Percentiles rank a stretch among this genome's conserved stretches.
These are phyloP conservation scores for Tuber magnatum DNA, from an alignment of 495 filamentous ascomycete species.

Conservation along the genomic window DNA sequence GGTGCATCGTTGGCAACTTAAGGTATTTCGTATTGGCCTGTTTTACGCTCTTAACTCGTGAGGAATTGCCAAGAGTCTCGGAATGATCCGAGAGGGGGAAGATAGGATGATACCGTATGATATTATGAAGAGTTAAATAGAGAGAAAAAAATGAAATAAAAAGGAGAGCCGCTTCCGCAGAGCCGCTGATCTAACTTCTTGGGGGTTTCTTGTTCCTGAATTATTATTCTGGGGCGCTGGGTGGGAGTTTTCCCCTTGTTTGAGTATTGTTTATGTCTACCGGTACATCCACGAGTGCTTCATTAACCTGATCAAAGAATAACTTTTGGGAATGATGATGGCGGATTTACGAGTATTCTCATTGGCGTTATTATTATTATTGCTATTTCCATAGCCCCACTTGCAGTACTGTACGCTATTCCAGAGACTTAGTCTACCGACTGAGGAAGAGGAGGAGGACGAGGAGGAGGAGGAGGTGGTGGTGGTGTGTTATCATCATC, in stretches of 20 bases:
- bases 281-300: not conserved
- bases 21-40: conserved; percentile 25
- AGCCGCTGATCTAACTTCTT: conserved; percentile 15
- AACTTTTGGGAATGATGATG: not conserved
- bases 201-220: not conserved
- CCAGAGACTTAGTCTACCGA: not conserved
- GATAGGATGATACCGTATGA: not conserved
- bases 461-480: not conserved
- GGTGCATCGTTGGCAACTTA: conserved; percentile 16
- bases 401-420: not conserved
- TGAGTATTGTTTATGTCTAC: not conserved
- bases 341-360: not conserved
- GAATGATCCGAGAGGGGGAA: conserved; percentile 19
- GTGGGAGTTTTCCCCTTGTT: not conserved
- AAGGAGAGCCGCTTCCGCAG: conserved; percentile 24
- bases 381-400: not conserved
- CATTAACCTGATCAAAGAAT: not conserved
- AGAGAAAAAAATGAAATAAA: not conserved
- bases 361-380: not conserved
- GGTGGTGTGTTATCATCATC: conserved; percentile 13
- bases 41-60: not conserved
- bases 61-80: conserved; percentile 26
- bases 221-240: not conserved
- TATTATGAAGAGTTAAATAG: too few relatives aligned
- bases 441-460: too few relatives aligned